These are phyloP conservation scores for Terana coerulea DNA, from an alignment of 768 basidiomycete species.

Conservation along the genomic window DNA sequence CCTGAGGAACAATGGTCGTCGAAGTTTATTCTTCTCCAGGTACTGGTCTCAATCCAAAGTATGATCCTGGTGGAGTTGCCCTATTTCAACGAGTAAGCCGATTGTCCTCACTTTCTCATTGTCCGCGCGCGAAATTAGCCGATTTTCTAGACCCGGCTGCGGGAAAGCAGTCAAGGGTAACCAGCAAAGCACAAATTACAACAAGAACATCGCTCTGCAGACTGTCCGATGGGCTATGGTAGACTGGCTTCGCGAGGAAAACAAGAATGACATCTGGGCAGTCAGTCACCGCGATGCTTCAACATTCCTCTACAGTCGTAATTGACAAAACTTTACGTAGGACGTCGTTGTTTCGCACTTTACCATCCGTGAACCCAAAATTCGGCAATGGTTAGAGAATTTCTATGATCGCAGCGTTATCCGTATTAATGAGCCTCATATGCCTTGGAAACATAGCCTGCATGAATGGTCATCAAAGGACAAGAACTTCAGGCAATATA, in stretches of 20 bases:
- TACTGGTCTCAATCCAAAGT: constrained; percentile 54
- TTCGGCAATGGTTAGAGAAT: constrained; percentile 42
- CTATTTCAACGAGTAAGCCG: constrained; percentile 52
- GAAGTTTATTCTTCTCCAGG: constrained; percentile 53
- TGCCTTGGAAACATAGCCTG: no score
- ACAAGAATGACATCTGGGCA: constrained; percentile 42
- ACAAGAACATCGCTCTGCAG: constrained; percentile 38
- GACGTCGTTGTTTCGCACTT: constrained; percentile 51
- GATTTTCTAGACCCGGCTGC: constrained; percentile 39
- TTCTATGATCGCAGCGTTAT: neutral
- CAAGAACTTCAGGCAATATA: no score
- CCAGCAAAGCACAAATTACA: constrained; percentile 40
- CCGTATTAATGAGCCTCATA: neutral
- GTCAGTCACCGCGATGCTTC: constrained; percentile 27
- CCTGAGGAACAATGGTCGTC: constrained; percentile 46
- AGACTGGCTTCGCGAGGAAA: constrained; percentile 46
- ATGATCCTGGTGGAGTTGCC: constrained; percentile 55
- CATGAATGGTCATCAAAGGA: no score
- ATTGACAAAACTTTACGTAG: constrained; percentile 22
- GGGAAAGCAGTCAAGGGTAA: constrained; percentile 37
- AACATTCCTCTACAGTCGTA: neutral
- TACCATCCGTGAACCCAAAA: constrained; percentile 35
- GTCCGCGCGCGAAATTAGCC: neutral
- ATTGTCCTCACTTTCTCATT: neutral
- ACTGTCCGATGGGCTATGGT: constrained; percentile 51